Conservation (phyloP, 345 rosid genomes). For the Eucalyptus caleyi region DNA sequence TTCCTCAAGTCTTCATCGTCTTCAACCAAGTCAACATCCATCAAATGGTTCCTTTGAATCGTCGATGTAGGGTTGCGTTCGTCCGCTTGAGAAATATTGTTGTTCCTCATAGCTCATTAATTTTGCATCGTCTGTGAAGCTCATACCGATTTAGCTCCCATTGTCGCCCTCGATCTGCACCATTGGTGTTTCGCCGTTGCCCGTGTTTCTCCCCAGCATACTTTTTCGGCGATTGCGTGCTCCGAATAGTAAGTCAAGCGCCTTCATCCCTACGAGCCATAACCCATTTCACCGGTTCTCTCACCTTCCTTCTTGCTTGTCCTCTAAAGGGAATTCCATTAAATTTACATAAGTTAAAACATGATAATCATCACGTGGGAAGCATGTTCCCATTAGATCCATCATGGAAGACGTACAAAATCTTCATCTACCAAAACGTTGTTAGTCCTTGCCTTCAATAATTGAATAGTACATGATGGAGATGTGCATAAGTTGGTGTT, state of each 20-base stretch:
- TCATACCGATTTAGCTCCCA: not conserved
- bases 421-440: not conserved
- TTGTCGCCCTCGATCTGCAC: not conserved
- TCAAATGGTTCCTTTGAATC: not conserved
- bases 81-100: not conserved
- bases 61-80: not conserved
- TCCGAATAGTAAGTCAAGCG: not conserved
- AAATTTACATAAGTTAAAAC: not conserved
- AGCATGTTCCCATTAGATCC: not conserved
- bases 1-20: not conserved
- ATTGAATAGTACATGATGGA: not conserved
- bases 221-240: not conserved
- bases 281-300: not conserved
- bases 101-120: not conserved
- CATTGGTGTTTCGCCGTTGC: not conserved
- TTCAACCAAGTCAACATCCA: not conserved
- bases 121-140: not conserved
- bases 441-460: not conserved
- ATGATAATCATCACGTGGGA: not conserved
- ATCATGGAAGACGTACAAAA: not conserved
- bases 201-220: not conserved
- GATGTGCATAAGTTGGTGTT: not conserved
- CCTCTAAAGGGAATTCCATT: not conserved
- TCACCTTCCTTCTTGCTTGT: not conserved
- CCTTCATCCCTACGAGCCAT: not conserved